phyloP scores from a whole-genome alignment of 345 rosid genomes.

The sweet orange (Citrus sinensis) region DVS_A1.0 CM039169.1:29578001-29578500 shows the following conservation, averaged over 20 bases:
- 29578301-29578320: constrained; percentile 44
- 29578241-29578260: constrained; percentile 56
- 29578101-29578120: too few relatives aligned
- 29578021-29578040: background rate
- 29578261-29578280: constrained; percentile 40
- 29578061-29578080: background rate
- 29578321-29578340: constrained; percentile 50
- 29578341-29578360: constrained; percentile 47
- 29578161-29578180: background rate
- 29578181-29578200: constrained; percentile 12
- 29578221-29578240: constrained; percentile 33
- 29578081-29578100: too few relatives aligned
- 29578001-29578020: background rate
- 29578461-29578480: constrained; percentile 37
- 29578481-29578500: constrained; percentile 37
- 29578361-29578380: constrained; percentile 44
- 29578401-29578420: constrained; percentile 49
- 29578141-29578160: background rate
- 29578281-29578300: constrained; percentile 37
- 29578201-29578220: constrained; percentile 4
- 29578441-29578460: constrained; percentile 30
- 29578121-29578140: background rate
- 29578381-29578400: constrained; percentile 43
- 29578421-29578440: constrained; percentile 47
- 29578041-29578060: background rate